Evolutionary conservation across 177 flowering plant genomes (phyloP).

Genomic region (Telopea speciosissima): DNA sequence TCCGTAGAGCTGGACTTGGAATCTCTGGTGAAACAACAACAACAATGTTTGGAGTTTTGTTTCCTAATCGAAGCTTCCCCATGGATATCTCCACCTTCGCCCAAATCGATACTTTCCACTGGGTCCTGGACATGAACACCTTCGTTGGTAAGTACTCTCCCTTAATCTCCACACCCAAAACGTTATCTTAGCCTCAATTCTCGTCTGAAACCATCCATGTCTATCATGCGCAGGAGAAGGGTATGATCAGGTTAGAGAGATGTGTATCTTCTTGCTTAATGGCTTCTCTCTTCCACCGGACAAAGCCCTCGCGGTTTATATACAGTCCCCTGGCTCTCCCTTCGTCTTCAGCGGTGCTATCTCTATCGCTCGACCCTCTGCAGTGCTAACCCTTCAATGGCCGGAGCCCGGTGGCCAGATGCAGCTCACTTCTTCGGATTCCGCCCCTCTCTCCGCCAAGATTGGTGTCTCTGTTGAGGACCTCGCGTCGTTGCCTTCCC

Average conservation of each 20-base stretch:
- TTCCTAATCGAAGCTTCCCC: constrained; percentile 92
- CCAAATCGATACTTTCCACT: constrained; percentile 88
- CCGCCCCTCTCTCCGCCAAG: constrained; percentile 65
- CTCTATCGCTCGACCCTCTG: constrained; percentile 74
- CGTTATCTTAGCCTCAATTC: background rate
- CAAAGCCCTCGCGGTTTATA: constrained; percentile 86
- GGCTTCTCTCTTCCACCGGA: constrained; percentile 71
- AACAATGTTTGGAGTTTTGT: constrained; percentile 77
- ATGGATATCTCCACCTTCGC: constrained; percentile 83
- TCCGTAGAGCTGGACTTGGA: background rate
- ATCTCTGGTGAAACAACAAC: background rate
- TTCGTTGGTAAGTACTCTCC: constrained; percentile 53
- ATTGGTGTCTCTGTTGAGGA: constrained; percentile 93
- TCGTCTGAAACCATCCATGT: background rate
- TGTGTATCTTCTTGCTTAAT: constrained; percentile 87
- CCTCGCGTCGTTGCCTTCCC: constrained; percentile 55
- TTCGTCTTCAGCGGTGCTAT: constrained; percentile 81
- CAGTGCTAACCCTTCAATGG: constrained; percentile 81
- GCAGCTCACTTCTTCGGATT: constrained; percentile 48
- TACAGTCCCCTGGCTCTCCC: constrained; percentile 86
- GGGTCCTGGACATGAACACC: constrained; percentile 93
- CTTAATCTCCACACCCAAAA: background rate
- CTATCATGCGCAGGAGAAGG: constrained; percentile 58
- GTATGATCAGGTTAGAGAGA: constrained; percentile 60
- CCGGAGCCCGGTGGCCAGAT: constrained; percentile 66